Conservation (phyloP, 2,329 filamentous ascomycete genomes). For the Volutella citrinella region DNA sequence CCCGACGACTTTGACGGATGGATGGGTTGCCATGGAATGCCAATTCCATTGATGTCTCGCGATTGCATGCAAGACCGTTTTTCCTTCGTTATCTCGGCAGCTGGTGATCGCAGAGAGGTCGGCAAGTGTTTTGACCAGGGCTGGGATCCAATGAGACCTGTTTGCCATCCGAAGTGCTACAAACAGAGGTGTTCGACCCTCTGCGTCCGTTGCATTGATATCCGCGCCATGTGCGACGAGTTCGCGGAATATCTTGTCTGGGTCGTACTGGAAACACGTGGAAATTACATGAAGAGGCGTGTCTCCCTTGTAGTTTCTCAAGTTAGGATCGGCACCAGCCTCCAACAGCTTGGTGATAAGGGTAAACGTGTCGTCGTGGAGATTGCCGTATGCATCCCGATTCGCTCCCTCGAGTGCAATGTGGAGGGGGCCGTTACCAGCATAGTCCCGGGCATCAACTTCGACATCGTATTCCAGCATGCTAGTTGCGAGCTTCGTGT, state of each 20-base stretch:
- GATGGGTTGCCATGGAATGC: no score
- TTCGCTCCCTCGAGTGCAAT: neutral
- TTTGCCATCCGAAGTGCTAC: no score
- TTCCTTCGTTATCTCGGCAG: conserved; percentile 6
- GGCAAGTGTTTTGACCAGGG: neutral
- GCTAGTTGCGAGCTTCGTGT: neutral
- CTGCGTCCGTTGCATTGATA: conserved; percentile 7
- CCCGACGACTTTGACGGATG: no score
- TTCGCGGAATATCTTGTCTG: neutral
- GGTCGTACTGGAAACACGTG: no score
- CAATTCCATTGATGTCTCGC: no score
- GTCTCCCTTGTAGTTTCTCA: conserved; percentile 6
- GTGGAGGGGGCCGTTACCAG: conserved; percentile 4
- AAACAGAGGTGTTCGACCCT: conserved; percentile 11
- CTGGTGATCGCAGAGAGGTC: neutral
- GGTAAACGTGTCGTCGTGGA: no score
- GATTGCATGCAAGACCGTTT: conserved; percentile 13
- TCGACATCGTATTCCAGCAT: conserved; percentile 1
- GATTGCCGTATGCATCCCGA: neutral
- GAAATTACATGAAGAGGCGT: conserved; percentile 14
- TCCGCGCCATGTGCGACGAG: conserved; percentile 3
- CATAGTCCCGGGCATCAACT: neutral
- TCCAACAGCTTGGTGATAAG: conserved; percentile 1
- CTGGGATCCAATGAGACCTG: no score
- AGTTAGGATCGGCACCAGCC: neutral